These are phyloP conservation scores for Syzygium jambos DNA, from an alignment of 345 rosid species.

Conservation along the genomic window DNA sequence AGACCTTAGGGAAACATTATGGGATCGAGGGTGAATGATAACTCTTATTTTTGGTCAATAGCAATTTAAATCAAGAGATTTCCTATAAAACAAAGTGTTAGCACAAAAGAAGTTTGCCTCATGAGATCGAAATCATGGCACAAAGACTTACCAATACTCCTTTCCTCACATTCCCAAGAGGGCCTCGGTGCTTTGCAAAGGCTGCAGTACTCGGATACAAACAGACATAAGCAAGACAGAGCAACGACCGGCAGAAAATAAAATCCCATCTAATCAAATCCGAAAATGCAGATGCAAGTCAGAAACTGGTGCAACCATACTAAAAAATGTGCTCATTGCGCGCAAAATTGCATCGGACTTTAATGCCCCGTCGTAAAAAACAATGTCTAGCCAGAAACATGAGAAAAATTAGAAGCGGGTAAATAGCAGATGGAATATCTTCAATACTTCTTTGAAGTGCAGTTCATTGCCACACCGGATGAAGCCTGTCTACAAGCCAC, in stretches of 20 bases:
- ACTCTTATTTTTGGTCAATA: not conserved
- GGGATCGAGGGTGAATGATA: not conserved
- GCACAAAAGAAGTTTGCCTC: not conserved
- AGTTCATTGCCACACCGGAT: not conserved
- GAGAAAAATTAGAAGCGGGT: not conserved
- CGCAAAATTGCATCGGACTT: not conserved
- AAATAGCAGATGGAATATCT: no score
- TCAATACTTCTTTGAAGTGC: no score
- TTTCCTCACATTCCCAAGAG: conserved; percentile 94
- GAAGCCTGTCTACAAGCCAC: not conserved
- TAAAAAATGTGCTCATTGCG: not conserved
- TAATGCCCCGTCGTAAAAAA: not conserved
- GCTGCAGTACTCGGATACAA: conserved; percentile 22
- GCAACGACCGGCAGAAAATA: not conserved
- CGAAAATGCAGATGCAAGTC: not conserved
- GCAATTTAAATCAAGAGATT: not conserved
- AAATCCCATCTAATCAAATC: not conserved
- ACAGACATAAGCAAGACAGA: conserved; percentile 1
- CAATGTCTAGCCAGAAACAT: not conserved
- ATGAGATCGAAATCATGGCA: not conserved
- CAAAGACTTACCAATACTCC: conserved; percentile 78
- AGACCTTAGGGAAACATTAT: not conserved
- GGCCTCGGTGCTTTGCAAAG: conserved; percentile 77
- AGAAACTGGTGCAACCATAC: not conserved
- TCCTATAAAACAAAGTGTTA: not conserved